Evolutionary conservation across 768 basidiomycete species (phyloP), one percentile per base, ranked within the genome.

Genomic region (Podaxis mareebaensis): DNA sequence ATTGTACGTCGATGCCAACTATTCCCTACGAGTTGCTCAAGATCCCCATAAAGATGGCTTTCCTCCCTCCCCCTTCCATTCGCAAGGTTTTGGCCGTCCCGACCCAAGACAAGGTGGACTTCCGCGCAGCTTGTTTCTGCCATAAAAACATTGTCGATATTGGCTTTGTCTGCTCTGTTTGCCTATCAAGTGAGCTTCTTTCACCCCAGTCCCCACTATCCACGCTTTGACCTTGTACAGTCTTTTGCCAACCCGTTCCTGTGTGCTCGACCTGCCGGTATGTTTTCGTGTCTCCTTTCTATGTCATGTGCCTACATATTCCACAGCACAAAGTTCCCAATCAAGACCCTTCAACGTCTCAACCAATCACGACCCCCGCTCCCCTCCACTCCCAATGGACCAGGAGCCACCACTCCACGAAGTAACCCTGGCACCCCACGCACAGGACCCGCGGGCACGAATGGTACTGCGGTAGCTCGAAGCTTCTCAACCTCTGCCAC

Each of bases 161-260:
- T 58, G 97, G 95, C 60, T 99, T 95, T 68, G 95, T 99, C 22
- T 99, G 97, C 73, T 96, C 95, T n/a, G 95, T 99, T 36, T 99
- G 97, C 73, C 77, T 99, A 33, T 96, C 95, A 28, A 99, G 96
- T 97, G 68, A 62, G 93, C 67, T 38, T 24, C 63, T 46, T 64
- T 44, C 40, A 61, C 24, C 61, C 65, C 44, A 67, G 33, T 36
- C 6, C 53, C 56, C 39, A 49, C 33, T 33, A 33, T 42, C 26
- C 49, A 39, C 33, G 4, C 24, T 61, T 36, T 56, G 42, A 57
- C 22, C 33, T 48, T 24, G 24, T 38, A 46, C 68, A 97, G 96
- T 97, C 69, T 97, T 96, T 74, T 97, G 96, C 70, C 87, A 92
- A 68, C 96, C 96, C 2, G 85, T 94, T 15, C 93, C 96, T 0